These are phyloP conservation scores for Suillus hirtellus DNA, from an alignment of 768 basidiomycete genomes.

Conservation along the genomic window DNA sequence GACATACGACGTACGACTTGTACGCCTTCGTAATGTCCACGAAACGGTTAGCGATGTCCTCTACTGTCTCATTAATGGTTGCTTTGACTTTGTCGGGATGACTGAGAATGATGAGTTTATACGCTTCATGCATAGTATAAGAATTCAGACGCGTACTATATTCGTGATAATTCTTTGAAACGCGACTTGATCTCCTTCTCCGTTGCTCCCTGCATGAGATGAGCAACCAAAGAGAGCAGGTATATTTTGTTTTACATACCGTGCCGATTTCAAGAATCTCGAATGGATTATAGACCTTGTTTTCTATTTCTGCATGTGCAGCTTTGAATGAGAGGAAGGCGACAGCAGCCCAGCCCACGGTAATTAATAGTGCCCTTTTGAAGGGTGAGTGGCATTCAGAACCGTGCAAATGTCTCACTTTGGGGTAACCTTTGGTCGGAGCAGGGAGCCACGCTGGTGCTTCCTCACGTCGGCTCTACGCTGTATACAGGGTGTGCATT, in stretches of 20 bases:
- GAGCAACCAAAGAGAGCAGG: conserved; percentile 5
- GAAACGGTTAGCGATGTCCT: conserved; percentile 83
- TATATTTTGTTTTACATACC: conserved; percentile 42
- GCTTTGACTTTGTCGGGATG: conserved; percentile 97
- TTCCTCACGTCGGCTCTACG: conserved; percentile 49
- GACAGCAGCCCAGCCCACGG: conserved; percentile 74
- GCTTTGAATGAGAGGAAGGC: conserved; percentile 69
- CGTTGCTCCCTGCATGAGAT: conserved; percentile 49
- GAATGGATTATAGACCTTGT: conserved; percentile 88
- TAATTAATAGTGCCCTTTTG: conserved; percentile 58
- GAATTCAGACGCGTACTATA: conserved; percentile 58
- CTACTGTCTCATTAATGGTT: conserved; percentile 78
- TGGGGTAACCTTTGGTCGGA: conserved; percentile 48
- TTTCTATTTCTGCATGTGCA: conserved; percentile 52
- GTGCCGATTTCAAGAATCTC: conserved; percentile 81
- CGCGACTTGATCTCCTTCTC: conserved; percentile 96
- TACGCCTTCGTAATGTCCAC: conserved; percentile 97
- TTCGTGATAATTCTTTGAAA: conserved; percentile 87
- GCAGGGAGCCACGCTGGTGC: conserved; percentile 45
- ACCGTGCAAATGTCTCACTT: conserved; percentile 41
- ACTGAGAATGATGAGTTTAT: conserved; percentile 41
- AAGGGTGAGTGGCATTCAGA: conserved; percentile 10
- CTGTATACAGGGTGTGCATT: conserved; percentile 60
- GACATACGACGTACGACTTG: conserved; percentile 65
- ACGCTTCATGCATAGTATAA: background rate